Conservation (phyloP, 805 yeast species). For the Sungouiella blattae region DNA sequence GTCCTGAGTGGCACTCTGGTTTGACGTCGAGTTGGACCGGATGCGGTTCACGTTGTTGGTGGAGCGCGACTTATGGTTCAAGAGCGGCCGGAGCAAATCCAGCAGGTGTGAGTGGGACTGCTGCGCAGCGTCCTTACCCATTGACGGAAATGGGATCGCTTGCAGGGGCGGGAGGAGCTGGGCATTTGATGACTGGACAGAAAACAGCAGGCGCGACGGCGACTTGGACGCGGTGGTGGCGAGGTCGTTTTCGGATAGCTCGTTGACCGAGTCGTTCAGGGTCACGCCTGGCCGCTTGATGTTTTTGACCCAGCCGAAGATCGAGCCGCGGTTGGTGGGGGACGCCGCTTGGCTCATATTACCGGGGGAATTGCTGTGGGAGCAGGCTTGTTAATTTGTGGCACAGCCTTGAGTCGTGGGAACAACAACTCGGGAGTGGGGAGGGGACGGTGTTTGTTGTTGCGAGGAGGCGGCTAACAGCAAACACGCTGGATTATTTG, state of each 20-base stretch:
- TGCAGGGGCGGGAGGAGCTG: conserved; percentile 14
- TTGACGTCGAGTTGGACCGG: conserved; percentile 35
- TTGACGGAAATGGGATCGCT: conserved; percentile 9
- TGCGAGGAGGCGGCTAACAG: no score
- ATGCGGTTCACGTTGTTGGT: conserved; percentile 42
- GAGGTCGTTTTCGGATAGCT: conserved; percentile 19
- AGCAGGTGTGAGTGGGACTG: conserved; percentile 1
- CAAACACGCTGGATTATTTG: no score
- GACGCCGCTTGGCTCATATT: conserved; percentile 15
- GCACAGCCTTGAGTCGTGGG: no score
- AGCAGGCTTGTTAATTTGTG: no score
- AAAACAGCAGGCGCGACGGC: conserved; percentile 11
- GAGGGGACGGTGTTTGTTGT: no score
- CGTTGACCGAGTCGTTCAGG: conserved; percentile 39
- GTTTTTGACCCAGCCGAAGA: conserved; percentile 45
- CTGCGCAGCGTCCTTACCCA: conserved; percentile 6
- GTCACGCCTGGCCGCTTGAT: conserved; percentile 34
- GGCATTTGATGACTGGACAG: conserved; percentile 10
- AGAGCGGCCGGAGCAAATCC: conserved; percentile 42
- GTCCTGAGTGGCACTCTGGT: conserved; percentile 12
- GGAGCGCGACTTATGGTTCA: conserved; percentile 50
- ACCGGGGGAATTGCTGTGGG: no score
- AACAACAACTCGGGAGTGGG: no score
- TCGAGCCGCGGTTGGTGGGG: conserved; percentile 35
- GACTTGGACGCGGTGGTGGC: conserved; percentile 18